phyloP scores from a whole-genome alignment of 345 rosid species.

The Citrus reticulata region DNA sequence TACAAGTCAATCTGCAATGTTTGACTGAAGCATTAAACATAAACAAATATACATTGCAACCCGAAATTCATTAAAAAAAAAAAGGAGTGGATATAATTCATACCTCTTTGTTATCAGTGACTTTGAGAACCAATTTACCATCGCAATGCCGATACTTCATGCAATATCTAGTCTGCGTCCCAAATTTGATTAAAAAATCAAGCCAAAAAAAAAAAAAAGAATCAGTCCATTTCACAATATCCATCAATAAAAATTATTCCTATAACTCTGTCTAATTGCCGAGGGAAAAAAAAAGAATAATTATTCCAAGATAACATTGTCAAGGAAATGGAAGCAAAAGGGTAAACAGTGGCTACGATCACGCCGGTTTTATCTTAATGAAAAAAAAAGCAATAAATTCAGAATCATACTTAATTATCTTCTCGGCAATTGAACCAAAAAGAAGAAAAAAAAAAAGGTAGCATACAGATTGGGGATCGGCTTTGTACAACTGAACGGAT shows the following conservation, averaged over 20 bases:
- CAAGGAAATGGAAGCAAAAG: background rate
- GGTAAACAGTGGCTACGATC: background rate
- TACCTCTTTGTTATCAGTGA: constrained; percentile 93
- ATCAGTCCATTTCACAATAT: background rate
- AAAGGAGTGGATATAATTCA: background rate
- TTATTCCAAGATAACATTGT: background rate
- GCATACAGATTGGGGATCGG: constrained; percentile 87
- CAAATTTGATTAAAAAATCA: constrained; percentile 6
- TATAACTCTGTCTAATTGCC: background rate
- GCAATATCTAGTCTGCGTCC: constrained; percentile 73
- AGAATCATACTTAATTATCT: too few relatives aligned
- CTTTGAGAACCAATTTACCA: constrained; percentile 95
- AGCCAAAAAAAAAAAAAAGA: background rate
- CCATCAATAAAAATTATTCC: background rate
- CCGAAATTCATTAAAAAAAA: background rate
- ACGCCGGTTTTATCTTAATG: background rate
- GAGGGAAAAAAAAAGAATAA: background rate
- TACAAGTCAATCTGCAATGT: background rate
- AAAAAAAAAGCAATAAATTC: too few relatives aligned
- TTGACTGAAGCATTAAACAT: background rate
- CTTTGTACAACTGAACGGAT: constrained; percentile 74
- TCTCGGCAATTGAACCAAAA: too few relatives aligned
- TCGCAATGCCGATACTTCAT: constrained; percentile 94
- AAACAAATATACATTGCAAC: background rate
- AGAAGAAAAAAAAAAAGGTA: background rate